Percentiles rank a stretch among this genome's conserved stretches.
These are phyloP conservation scores for Diaporthe sp. DNA, from an alignment of 2,329 filamentous ascomycete genomes.

Conservation along the genomic window DNA sequence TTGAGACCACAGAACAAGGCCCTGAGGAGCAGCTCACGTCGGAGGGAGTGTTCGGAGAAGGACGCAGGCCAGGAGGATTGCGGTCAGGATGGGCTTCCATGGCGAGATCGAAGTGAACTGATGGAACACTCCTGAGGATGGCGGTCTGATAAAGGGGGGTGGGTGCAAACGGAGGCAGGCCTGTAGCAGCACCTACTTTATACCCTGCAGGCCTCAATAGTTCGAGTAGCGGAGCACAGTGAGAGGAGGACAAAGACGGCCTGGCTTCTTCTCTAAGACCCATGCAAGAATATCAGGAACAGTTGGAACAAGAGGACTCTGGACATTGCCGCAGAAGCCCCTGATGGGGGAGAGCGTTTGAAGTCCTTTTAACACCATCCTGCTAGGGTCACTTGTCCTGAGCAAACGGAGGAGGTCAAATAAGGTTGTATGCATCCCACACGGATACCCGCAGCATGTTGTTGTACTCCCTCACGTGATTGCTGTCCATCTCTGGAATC, in stretches of 20 bases:
- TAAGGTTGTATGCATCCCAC: slow-evolving; percentile 51
- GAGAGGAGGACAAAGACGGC: slow-evolving; percentile 31
- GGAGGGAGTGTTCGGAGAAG: slow-evolving; percentile 20
- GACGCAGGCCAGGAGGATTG: slow-evolving; percentile 9
- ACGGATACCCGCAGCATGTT: slow-evolving; percentile 53
- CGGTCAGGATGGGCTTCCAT: slow-evolving; percentile 22
- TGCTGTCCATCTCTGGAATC: slow-evolving; percentile 36
- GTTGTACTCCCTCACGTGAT: slow-evolving; percentile 55
- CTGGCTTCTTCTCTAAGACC: slow-evolving; percentile 22
- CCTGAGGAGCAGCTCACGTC: slow-evolving; percentile 28
- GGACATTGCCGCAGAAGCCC: slow-evolving; percentile 33
- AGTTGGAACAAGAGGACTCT: slow-evolving; percentile 30
- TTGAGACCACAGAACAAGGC: slow-evolving; percentile 31
- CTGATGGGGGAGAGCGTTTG: slow-evolving; percentile 19
- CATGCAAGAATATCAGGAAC: slow-evolving; percentile 34
- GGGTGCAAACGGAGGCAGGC: slow-evolving; percentile 47
- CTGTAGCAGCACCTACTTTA: slow-evolving; percentile 43
- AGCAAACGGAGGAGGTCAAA: slow-evolving; percentile 48
- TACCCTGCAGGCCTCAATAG: slow-evolving; percentile 44
- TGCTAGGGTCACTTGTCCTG: slow-evolving; percentile 26
- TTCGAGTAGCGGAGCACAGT: slow-evolving; percentile 12
- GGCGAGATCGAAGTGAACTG: slow-evolving; percentile 1
- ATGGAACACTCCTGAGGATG: slow-evolving; percentile 9
- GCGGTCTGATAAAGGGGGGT: slow-evolving; percentile 31
- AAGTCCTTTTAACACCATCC: slow-evolving; percentile 28